Base-by-base conservation (phyloP, 495 filamentous ascomycete genomes). In the Platismatia glauca region DNA sequence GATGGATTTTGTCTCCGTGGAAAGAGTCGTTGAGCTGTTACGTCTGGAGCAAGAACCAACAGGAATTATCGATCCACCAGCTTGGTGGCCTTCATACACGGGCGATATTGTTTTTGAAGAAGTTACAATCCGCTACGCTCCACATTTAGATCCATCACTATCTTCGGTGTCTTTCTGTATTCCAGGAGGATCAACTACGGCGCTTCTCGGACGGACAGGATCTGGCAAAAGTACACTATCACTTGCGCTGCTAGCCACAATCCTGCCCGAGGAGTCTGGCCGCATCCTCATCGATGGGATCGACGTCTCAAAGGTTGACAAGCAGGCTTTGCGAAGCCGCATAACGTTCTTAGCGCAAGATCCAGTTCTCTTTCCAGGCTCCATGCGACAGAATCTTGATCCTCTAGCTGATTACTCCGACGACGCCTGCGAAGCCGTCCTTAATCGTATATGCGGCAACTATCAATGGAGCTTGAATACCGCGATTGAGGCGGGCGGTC, bases 1-100 rank as follows among this genome's bases (percentile, higher is more conserved):
- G 74, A 92, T 95, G 88, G 86, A 91, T 66, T 93, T 93, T 64
- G 89, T 93, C 18, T 91, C 88, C 0, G 89, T 95, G 3, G 90
- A 95, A 72, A 81, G 90, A 33, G 82, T 95, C 4, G 83, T 91
- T 33, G 89, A 94, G 67, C 76, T 92, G 0, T 77, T 91, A 4
- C 78, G 87, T 61, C 78, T 92, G 3, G 88, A 90, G 43, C 82
- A 88, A 69, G 90, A 95, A 72, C 76, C 84, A 0, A 73, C 73
- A 4, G 89, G 89, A 11, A 77, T 81, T 4, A 71, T 88, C 18
- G 67, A 79, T 8, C 89, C 90, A 2, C 87, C 90, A 24, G 83
- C 86, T 1, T 78, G 77, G n/a, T 95, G 90, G 90, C 89, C 90
- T 7, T 77, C 72, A 4, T 86, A 81, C 64, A 75, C 76, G 31